Conservation (phyloP, 2,329 filamentous ascomycete species). For the Ophiocordyceps camponoti-floridani region DNA sequence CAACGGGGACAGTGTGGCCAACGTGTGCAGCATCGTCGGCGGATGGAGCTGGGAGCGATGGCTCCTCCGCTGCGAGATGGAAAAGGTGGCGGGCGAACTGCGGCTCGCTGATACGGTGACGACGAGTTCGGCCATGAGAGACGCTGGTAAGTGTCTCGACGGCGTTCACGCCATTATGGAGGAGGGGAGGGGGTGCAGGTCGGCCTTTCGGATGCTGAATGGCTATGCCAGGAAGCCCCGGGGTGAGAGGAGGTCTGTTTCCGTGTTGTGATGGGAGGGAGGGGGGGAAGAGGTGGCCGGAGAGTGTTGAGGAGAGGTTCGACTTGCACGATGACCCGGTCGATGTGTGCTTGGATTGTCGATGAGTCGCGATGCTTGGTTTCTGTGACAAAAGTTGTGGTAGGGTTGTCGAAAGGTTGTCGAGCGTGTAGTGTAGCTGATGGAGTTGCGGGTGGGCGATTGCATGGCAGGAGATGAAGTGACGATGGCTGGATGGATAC, state of each 20-base stretch:
- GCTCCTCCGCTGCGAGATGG: constrained; percentile 74
- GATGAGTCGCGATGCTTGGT: too few species aligned
- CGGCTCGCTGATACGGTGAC: constrained; percentile 34
- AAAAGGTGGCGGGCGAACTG: constrained; percentile 54
- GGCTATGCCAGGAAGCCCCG: constrained; percentile 47
- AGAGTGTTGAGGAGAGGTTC: neutral
- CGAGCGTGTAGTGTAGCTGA: too few species aligned
- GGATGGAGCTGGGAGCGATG: constrained; percentile 93
- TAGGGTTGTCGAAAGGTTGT: too few species aligned
- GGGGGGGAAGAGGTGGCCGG: neutral
- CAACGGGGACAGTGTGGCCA: constrained; percentile 53
- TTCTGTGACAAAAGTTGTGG: too few species aligned
- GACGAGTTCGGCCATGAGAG: constrained; percentile 29
- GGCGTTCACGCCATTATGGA: constrained; percentile 43
- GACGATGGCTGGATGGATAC: too few species aligned
- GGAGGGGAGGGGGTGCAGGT: constrained; percentile 40
- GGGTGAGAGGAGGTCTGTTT: too few species aligned
- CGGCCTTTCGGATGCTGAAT: constrained; percentile 42
- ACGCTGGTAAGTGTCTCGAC: constrained; percentile 41
- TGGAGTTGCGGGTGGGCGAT: too few species aligned
- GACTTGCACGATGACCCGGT: too few species aligned
- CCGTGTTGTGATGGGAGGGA: neutral
- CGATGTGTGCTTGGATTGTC: too few species aligned
- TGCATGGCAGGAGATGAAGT: too few species aligned
- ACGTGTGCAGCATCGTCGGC: constrained; percentile 65